Evolutionary conservation across 768 basidiomycete genomes (phyloP), one percentile per base, ranked within the genome.

Genomic region (Xerocomellus intermedius): DNA sequence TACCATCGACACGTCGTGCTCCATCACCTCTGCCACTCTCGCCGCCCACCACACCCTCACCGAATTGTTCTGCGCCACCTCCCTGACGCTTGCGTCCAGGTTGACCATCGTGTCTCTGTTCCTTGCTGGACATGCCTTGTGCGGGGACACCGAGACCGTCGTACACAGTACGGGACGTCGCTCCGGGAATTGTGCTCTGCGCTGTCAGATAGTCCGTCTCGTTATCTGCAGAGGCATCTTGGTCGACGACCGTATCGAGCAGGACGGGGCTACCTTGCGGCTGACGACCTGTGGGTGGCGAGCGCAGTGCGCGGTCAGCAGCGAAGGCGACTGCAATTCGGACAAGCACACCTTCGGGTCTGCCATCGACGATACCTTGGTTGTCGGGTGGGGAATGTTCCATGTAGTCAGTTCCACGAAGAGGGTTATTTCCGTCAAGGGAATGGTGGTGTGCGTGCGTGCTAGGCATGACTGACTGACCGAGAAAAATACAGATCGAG

Each of bases 41-140:
- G 9, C 38, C 50, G 9, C 38, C 49, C 14, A 14, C 43, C 17
- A 5, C 10, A 4, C 52, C 43, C 16, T 57, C 43, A 22, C 58
- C 59, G 7, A 60, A 69, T 17, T 63, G 67, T 8, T 57, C 58
- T 10, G 38, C 42, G 14, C 69, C 68, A 33, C 56, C 59, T 36
- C 52, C 52, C 16, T 63, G 60, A 10, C 56, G 59, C 51, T 72
- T 74, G 43, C 70, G 64, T 19, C 69, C 64, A 39, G 59, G 53
- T 32, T 63, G 60, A 24, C 76, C 73, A 13, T 71, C 70, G 30
- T 74, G 75, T 49, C 69, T 70, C 41, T 60, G 19, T 55, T 77
- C 75, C 39, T 62, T 59, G 61, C 68, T 73, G 32, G 67, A 68
- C 73, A 69, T 67, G 17, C 72, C 75, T 17, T 64, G 57, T 8